These are phyloP conservation scores for Apiotrichum siamense DNA, from an alignment of 1,284 basidiomycete species.

Conservation along the genomic window DNA sequence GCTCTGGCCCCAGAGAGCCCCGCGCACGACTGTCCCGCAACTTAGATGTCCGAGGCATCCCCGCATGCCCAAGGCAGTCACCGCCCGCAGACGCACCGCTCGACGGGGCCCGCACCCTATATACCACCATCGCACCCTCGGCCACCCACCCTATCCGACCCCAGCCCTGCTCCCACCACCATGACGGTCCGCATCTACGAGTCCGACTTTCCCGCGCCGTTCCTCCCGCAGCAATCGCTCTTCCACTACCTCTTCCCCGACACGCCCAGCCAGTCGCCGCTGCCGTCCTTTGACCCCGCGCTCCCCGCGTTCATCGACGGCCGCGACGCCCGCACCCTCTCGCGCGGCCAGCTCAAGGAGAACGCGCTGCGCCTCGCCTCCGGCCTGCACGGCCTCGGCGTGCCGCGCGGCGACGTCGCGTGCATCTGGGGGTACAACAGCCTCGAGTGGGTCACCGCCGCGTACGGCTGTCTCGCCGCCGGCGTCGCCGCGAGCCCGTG, in stretches of 20 bases:
- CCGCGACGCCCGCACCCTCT: slow-evolving; percentile 54
- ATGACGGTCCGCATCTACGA: slow-evolving; percentile 8
- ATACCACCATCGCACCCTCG: too few relatives aligned
- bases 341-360: slow-evolving; percentile 55
- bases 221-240: slow-evolving; percentile 8
- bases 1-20: too few relatives aligned
- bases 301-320: slow-evolving; percentile 63
- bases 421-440: slow-evolving; percentile 52
- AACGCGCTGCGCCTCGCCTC: slow-evolving; percentile 57
- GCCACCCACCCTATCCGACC: not conserved
- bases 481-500: slow-evolving; percentile 34
- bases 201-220: slow-evolving; percentile 5
- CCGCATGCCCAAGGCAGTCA: too few relatives aligned
- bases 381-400: slow-evolving; percentile 48
- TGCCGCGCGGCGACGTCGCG: slow-evolving; percentile 32
- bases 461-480: slow-evolving; percentile 52
- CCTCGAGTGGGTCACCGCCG: slow-evolving; percentile 57
- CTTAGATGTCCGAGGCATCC: too few relatives aligned
- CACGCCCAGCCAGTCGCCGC: slow-evolving; percentile 8
- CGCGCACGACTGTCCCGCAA: too few relatives aligned
- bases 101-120: too few relatives aligned
- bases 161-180: not conserved
- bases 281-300: slow-evolving; percentile 28
- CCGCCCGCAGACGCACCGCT: too few relatives aligned
- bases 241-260: slow-evolving; percentile 10